Conservation (phyloP, 805 yeast species). For the Metschnikowia sp. region DNA sequence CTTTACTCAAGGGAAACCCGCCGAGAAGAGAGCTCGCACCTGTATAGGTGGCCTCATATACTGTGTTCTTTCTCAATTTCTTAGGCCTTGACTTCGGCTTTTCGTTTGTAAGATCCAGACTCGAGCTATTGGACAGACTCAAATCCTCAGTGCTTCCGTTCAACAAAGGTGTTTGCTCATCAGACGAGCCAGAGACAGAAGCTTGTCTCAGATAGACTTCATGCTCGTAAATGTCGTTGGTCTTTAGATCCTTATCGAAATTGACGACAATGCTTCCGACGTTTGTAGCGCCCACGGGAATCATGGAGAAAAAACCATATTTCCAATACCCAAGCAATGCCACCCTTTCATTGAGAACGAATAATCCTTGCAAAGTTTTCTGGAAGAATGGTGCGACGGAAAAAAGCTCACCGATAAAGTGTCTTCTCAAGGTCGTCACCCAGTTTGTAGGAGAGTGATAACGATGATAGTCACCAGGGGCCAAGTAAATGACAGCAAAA, state of each 20-base stretch:
- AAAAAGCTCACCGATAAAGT: slow-evolving; percentile 91
- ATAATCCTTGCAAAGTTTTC: slow-evolving; percentile 76
- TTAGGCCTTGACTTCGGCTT: slow-evolving; percentile 16
- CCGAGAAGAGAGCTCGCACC: slow-evolving; percentile 72
- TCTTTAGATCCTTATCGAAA: slow-evolving; percentile 84
- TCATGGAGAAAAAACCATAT: slow-evolving; percentile 96
- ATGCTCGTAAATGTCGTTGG: slow-evolving; percentile 69
- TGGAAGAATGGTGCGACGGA: slow-evolving; percentile 98
- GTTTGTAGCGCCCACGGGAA: slow-evolving; percentile 98
- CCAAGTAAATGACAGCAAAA: slow-evolving; percentile 89
- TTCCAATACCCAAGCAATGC: slow-evolving; percentile 95
- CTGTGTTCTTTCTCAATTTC: slow-evolving; percentile 65
- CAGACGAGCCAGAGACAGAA: slow-evolving; percentile 5
- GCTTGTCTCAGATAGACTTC: slow-evolving; percentile 30
- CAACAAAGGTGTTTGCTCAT: slow-evolving; percentile 34
- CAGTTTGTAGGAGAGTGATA: slow-evolving; percentile 95
- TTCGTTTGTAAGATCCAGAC: slow-evolving; percentile 1
- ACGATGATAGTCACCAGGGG: slow-evolving; percentile 98
- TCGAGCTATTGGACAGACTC: slow-evolving; percentile 7
- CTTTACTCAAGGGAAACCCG: slow-evolving; percentile 86
- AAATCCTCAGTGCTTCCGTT: slow-evolving; percentile 9
- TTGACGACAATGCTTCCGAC: slow-evolving; percentile 93
- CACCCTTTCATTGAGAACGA: slow-evolving; percentile 91
- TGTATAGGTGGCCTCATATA: slow-evolving; percentile 90
- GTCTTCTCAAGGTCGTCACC: slow-evolving; percentile 92